Evolutionary conservation across 306 rosid species (phyloP), one percentile per base, ranked within the genome.

Genomic region (Cucumis hystrix): DNA sequence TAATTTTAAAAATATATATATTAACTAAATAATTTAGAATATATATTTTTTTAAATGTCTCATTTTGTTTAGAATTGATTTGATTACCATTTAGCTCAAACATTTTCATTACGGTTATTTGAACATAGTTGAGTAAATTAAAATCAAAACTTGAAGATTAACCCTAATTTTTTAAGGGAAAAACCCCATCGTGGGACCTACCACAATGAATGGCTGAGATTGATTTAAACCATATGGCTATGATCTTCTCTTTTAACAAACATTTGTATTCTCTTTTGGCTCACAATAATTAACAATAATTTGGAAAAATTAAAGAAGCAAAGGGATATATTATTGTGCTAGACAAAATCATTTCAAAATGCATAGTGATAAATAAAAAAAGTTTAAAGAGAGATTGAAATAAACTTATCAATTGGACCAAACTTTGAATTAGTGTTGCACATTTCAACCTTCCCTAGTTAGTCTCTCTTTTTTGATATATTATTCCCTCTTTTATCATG

Each of bases 341-440:
- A 76, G 96, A 90, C 96, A 90, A 84, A 83, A 88, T 88, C 87
- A 90, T 90, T 85, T 47, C 77, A 28, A 72, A 77, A 76, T 79
- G 78, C 82, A 70, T 72, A 28, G 45, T 30, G 25, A 28, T 28
- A 5, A 72, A 41, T 20, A 2, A 12, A 43, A 43, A 47, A 77
- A 60, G 66, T 59, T 28, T 28, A 28, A 28, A 28, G 30, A 28
- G 30, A 28, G 18, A 7, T 43, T 67, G 74, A 83, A 82, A 76
- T 80, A 60, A 80, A 78, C 87, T 80, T 79, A 54, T 61, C 52
- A 72, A 74, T 72, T 67, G 13, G 70, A 63, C 13, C 9, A 45
- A 20, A 8, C 56, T 21, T 69, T 41, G 39, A 66, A 20, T 6
- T 45, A 20, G 37, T 69, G 35, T 43, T 21, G 20, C 30, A 28